phyloP scores from a whole-genome alignment of 73 alveolate genomes.

The Paramecium caudatum region DNA sequence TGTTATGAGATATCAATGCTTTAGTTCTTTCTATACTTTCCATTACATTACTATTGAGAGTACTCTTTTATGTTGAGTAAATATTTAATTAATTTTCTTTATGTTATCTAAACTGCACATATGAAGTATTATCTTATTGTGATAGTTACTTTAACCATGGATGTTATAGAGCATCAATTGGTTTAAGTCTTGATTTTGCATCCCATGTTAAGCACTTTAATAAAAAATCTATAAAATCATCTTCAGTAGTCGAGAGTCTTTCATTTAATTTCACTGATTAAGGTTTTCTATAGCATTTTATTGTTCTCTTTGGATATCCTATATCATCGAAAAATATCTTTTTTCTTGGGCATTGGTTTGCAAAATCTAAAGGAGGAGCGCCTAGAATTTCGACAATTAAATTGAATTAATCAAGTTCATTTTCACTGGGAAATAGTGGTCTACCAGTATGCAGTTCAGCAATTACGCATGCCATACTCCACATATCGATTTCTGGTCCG shows the following conservation, averaged over 20 bases:
- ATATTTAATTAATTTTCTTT: conserved; percentile 6
- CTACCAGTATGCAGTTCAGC: conserved; percentile 92
- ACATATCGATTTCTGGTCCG: conserved; percentile 95
- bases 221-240: conserved; percentile 77
- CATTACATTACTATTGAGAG: not conserved
- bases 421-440: conserved; percentile 94
- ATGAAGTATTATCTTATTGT: not conserved
- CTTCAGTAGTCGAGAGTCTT: conserved; percentile 58
- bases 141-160: conserved; percentile 81
- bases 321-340: conserved; percentile 75
- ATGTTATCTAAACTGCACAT: not conserved
- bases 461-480: conserved; percentile 97
- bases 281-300: conserved; percentile 3
- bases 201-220: conserved; percentile 88
- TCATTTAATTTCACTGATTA: conserved; percentile 11
- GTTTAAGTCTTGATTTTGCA: conserved; percentile 86
- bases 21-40: conserved; percentile 3
- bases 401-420: conserved; percentile 87
- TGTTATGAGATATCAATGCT: conserved; percentile 23
- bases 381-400: conserved; percentile 90
- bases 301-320: conserved; percentile 72
- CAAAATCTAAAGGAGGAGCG: conserved; percentile 83
- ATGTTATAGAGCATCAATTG: conserved; percentile 87
- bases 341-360: conserved; percentile 82
- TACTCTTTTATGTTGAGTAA: not conserved